These are phyloP conservation scores for Diphasiastrum complanatum DNA, from an alignment of 83 land plant species.

Conservation along the genomic window DNA sequence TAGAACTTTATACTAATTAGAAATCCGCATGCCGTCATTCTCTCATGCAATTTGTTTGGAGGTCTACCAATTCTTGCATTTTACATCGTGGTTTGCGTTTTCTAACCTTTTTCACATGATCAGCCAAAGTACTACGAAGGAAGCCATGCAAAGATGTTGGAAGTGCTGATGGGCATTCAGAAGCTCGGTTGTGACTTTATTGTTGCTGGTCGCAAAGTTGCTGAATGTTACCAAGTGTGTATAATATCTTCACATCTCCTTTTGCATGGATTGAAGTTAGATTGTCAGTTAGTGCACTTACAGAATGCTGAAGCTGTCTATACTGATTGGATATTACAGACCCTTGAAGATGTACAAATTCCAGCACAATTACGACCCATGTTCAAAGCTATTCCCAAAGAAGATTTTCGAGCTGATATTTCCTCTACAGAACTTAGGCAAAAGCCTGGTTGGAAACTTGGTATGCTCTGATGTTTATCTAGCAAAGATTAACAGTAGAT, in stretches of 20 bases:
- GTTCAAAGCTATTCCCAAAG: constrained; percentile 67
- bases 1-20: too few relatives aligned
- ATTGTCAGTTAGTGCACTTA: background rate
- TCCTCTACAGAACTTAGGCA: constrained; percentile 78
- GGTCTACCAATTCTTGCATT: background rate
- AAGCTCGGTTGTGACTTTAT: constrained; percentile 68
- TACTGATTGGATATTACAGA: constrained; percentile 35
- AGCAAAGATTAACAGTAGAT: too few relatives aligned
- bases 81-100: background rate
- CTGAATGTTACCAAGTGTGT: constrained; percentile 57
- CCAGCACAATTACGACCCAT: constrained; percentile 54
- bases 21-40: too few relatives aligned
- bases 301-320: background rate
- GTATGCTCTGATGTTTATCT: too few relatives aligned
- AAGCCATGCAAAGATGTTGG: constrained; percentile 53
- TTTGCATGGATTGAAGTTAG: background rate
- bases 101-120: background rate
- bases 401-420: constrained; percentile 69
- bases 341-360: constrained; percentile 62
- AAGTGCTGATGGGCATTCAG: constrained; percentile 51
- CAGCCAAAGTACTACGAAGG: constrained; percentile 92
- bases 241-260: background rate
- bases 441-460: too few relatives aligned
- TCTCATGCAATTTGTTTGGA: too few relatives aligned
- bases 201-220: constrained; percentile 76